Conservation (phyloP, 805 yeast species). For the Candida peoriensis region DNA sequence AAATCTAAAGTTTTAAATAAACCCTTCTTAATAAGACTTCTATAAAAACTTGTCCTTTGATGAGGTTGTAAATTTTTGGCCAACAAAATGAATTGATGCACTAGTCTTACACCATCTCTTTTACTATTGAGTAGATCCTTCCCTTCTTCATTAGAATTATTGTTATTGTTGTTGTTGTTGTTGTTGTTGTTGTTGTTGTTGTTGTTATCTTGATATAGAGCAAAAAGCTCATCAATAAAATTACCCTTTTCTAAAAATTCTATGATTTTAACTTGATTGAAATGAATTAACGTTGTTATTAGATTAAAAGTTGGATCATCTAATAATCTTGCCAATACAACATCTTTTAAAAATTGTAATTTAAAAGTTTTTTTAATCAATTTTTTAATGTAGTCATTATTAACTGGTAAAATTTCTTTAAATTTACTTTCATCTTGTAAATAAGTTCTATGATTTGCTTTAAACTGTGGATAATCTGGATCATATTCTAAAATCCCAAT, state of each 20-base stretch:
- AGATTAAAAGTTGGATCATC: constrained; percentile 76
- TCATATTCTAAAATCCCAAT: constrained; percentile 87
- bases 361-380: constrained; percentile 72
- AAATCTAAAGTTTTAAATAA: constrained; percentile 64
- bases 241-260: constrained; percentile 45
- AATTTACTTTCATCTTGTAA: constrained; percentile 52
- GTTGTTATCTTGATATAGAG: constrained; percentile 44
- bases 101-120: constrained; percentile 68
- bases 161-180: not conserved
- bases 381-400: constrained; percentile 41
- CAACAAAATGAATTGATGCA: constrained; percentile 75
- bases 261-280: constrained; percentile 64
- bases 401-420: constrained; percentile 66
- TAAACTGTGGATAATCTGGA: constrained; percentile 74
- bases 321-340: constrained; percentile 71
- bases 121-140: constrained; percentile 27
- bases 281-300: constrained; percentile 60
- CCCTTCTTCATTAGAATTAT: constrained; percentile 3
- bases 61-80: constrained; percentile 58
- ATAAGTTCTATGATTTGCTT: constrained; percentile 75
- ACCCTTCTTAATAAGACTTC: constrained; percentile 59
- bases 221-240: constrained; percentile 57
- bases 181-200: not conserved
- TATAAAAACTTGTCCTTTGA: constrained; percentile 63
- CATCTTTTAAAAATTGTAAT: constrained; percentile 79